Conservation (phyloP, 1,284 basidiomycete species). For the Tilletiopsis washingtonensis region DNA sequence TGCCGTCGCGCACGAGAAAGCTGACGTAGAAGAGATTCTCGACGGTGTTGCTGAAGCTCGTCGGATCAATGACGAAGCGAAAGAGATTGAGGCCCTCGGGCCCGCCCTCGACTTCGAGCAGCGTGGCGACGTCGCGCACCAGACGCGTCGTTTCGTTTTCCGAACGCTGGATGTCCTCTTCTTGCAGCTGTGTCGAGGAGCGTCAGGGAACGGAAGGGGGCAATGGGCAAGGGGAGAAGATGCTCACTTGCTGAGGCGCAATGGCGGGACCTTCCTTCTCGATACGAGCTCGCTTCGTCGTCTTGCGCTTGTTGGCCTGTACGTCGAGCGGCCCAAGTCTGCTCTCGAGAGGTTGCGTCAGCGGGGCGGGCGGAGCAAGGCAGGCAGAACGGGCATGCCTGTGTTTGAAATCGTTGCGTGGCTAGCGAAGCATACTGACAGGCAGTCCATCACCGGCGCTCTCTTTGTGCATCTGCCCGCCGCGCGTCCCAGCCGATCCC, state of each 20-base stretch:
- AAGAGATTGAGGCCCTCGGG: slow-evolving; percentile 62
- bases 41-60: slow-evolving; percentile 80
- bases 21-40: slow-evolving; percentile 90
- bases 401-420: too few relatives aligned
- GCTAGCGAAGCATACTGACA: slow-evolving; percentile 14
- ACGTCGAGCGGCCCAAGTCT: slow-evolving; percentile 37
- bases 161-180: slow-evolving; percentile 25
- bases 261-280: slow-evolving; percentile 5
- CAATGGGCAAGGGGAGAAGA: background rate
- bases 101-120: slow-evolving; percentile 49
- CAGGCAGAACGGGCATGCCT: too few relatives aligned
- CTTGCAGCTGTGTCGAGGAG: slow-evolving; percentile 8
- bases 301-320: slow-evolving; percentile 16
- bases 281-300: slow-evolving; percentile 1
- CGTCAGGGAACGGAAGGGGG: background rate
- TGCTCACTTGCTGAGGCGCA: slow-evolving; percentile 9
- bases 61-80: slow-evolving; percentile 73
- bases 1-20: slow-evolving; percentile 77
- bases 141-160: slow-evolving; percentile 33
- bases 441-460: slow-evolving; percentile 31
- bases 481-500: slow-evolving; percentile 23
- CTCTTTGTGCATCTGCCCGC: slow-evolving; percentile 21
- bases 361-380: background rate
- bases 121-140: slow-evolving; percentile 47
- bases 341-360: background rate